Percentiles rank a stretch among this genome's conserved stretches.
These are phyloP conservation scores for Pseudocercospora fuligena DNA, from an alignment of 2,329 filamentous ascomycete genomes.

Conservation along the genomic window DNA sequence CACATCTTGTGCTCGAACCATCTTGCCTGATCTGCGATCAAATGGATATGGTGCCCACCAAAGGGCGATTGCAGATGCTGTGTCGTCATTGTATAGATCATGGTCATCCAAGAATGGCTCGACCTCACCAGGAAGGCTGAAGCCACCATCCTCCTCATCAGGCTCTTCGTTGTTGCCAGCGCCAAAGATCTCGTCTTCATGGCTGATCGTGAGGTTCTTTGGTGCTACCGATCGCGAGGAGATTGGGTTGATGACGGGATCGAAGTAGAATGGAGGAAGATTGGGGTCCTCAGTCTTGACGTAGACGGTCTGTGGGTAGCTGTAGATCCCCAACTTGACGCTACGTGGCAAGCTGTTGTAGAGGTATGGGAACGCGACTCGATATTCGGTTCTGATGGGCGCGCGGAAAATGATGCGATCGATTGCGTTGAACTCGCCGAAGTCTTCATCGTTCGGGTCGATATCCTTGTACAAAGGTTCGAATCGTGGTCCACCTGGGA, in stretches of 20 bases:
- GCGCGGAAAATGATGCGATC: constrained; percentile 98
- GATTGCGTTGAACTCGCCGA: constrained; percentile 99
- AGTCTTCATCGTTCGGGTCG: constrained; percentile 97
- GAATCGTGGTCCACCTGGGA: constrained; percentile 95
- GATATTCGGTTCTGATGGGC: constrained; percentile 92
- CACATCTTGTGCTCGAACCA: constrained; percentile 97
- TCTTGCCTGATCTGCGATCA: constrained; percentile 87
- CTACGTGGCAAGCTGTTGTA: constrained; percentile 97
- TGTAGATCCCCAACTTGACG: constrained; percentile 92
- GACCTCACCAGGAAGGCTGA: constrained; percentile 77
- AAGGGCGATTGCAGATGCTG: constrained; percentile 84
- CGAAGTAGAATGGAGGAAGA: constrained; percentile 95
- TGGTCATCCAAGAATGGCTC: constrained; percentile 91
- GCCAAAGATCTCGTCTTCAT: constrained; percentile 94
- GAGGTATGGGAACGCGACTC: constrained; percentile 90
- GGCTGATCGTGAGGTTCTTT: constrained; percentile 88
- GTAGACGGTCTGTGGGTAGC: constrained; percentile 90
- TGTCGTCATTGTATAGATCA: constrained; percentile 86
- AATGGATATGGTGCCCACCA: constrained; percentile 99
- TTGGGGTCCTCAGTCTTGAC: constrained; percentile 84
- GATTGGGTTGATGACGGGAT: constrained; percentile 96
- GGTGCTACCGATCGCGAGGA: constrained; percentile 92
- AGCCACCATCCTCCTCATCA: constrained; percentile 57
- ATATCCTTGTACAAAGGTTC: constrained; percentile 98
- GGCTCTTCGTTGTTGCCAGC: constrained; percentile 79